Base-by-base conservation (phyloP, 2,329 filamentous ascomycete genomes). In the Anisogramma anomala region DNA sequence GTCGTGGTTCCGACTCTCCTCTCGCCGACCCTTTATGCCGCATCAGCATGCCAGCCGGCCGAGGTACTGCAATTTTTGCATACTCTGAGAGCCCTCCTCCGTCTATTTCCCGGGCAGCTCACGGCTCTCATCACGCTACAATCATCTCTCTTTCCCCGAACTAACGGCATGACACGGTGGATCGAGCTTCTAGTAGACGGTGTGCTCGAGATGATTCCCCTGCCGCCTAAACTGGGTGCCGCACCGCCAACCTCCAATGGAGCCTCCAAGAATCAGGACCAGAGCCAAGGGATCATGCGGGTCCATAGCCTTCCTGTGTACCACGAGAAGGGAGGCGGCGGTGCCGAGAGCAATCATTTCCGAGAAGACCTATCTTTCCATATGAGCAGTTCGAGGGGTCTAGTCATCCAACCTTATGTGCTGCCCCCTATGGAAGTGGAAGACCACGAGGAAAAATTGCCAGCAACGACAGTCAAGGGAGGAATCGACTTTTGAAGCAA, bases 311-410 rank as follows among this genome's bases (percentile, higher is more conserved):
- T 96, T 26, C 89, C 91, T 0, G 69, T 94, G 1, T 80, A 85
- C 50, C 84, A 93, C 45, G 89, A 96, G 57, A 85, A 84, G 50
- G 89, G 91, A 2, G 87, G 87, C 2, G 86, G 85, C 11, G 80
- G 77, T 8, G 71, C 75, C 2, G 77, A 77, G 45, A 69, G 74
- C 28, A 74, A 74, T 43, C 78, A 77, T 48, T 71, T 81, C 40
- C 79, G 84, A 18, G 84, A 94, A 54, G 87, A 95, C 60, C 73
- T 94, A 61, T 87, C 87, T 4, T 98, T 98, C 59, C 88, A 79
- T 46, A 64, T 98, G 38, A 94, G 86, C 58, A 72, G 85, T 53
- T 72, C 74, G 3, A 79, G 74, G 52, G 88, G 85, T 38, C 77
- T 98, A 50, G 74, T 85, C 28, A 86, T 98, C 49, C 84, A 81